Evolutionary conservation across 2,329 filamentous ascomycete species (phyloP).

Genomic region (Xylariaceae sp.): DNA sequence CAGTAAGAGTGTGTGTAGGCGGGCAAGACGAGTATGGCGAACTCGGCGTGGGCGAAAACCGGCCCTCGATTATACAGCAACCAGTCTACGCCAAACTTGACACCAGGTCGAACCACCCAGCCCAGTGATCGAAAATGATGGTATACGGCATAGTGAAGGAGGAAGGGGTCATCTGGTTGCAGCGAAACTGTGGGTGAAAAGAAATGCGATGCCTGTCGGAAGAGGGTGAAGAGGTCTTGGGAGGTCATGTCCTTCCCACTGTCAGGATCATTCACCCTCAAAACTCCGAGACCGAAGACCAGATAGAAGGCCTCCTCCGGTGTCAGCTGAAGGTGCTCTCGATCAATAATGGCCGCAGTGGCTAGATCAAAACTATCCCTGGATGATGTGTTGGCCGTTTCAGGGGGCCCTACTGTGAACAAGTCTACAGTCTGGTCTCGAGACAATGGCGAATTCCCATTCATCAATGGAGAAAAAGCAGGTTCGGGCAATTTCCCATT

Average conservation of each 20-base stretch:
- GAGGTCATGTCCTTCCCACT: conserved; percentile 44
- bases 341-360: conserved; percentile 36
- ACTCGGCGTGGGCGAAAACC: conserved; percentile 92
- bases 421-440: conserved; percentile 3
- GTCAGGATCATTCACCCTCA: conserved; percentile 55
- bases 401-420: conserved; percentile 2
- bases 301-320: conserved; percentile 92
- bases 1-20: conserved; percentile 75
- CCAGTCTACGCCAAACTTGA: conserved; percentile 94
- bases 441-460: conserved; percentile 11
- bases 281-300: conserved; percentile 70
- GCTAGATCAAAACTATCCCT: not conserved
- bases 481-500: conserved; percentile 14
- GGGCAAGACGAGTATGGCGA: conserved; percentile 79
- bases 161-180: conserved; percentile 74
- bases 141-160: conserved; percentile 84
- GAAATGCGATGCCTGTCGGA: conserved; percentile 66
- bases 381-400: not conserved
- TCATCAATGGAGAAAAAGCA: conserved; percentile 5
- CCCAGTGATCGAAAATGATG: conserved; percentile 95
- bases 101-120: conserved; percentile 87
- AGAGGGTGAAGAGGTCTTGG: conserved; percentile 59
- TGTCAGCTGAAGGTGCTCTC: conserved; percentile 87
- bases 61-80: conserved; percentile 91
- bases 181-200: conserved; percentile 51